phyloP scores from a whole-genome alignment of 805 yeast species.

The Candida railenensis region DNA sequence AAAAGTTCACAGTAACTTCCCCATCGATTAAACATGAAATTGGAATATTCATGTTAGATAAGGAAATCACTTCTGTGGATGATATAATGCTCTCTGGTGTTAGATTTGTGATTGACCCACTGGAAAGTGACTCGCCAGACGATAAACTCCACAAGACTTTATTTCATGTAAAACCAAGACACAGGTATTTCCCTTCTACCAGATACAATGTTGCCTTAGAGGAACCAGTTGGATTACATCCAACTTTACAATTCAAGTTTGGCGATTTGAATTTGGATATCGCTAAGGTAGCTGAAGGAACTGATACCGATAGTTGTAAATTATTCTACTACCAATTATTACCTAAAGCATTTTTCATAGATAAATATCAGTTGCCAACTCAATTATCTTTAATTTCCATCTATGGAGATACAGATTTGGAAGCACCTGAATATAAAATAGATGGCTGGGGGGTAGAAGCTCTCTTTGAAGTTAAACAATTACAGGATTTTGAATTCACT shows the following conservation, averaged over 20 bases:
- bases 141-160: slow-evolving; percentile 31
- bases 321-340: slow-evolving; percentile 32
- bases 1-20: neutral
- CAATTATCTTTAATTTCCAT: slow-evolving; percentile 20
- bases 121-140: slow-evolving; percentile 7
- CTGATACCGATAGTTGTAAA: slow-evolving; percentile 23
- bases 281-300: slow-evolving; percentile 22
- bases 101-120: slow-evolving; percentile 25
- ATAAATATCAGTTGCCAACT: slow-evolving; percentile 35
- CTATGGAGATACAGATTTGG: slow-evolving; percentile 36
- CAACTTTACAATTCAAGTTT: slow-evolving; percentile 22
- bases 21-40: slow-evolving; percentile 23
- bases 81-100: slow-evolving; percentile 38
- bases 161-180: slow-evolving; percentile 43
- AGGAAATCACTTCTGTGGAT: slow-evolving; percentile 24
- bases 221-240: slow-evolving; percentile 36
- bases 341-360: slow-evolving; percentile 33
- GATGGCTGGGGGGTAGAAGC: slow-evolving; percentile 41
- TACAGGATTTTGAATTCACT: slow-evolving; percentile 21
- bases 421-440: slow-evolving; percentile 38
- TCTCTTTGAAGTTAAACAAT: slow-evolving; percentile 23
- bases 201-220: neutral
- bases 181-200: slow-evolving; percentile 15
- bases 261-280: slow-evolving; percentile 2
- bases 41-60: slow-evolving; percentile 35